phyloP scores from a whole-genome alignment of 2,329 filamentous ascomycete genomes.

The Graphilbum sp. region DNA sequence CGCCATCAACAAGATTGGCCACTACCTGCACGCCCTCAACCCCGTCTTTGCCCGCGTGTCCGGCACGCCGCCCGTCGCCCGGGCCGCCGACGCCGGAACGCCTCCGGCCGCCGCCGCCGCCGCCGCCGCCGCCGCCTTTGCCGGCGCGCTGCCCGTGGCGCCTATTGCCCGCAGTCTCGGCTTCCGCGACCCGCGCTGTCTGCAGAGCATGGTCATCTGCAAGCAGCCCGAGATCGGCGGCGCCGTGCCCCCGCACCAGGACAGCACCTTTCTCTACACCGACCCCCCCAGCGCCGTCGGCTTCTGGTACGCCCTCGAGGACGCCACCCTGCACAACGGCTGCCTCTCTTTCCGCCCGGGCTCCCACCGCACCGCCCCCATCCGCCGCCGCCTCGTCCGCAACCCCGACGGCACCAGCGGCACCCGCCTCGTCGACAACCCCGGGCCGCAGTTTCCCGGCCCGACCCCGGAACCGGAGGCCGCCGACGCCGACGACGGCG shows the following conservation, averaged over 20 bases:
- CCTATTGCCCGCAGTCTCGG: slow-evolving; percentile 55
- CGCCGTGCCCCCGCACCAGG: slow-evolving; percentile 80
- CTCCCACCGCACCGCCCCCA: slow-evolving; percentile 54
- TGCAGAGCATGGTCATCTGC: slow-evolving; percentile 97
- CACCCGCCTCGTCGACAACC: slow-evolving; percentile 57
- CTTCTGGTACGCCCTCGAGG: slow-evolving; percentile 95
- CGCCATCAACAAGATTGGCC: slow-evolving; percentile 82
- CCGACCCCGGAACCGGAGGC: slow-evolving; percentile 24
- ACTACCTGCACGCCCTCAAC: slow-evolving; percentile 57
- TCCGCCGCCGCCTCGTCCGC: slow-evolving; percentile 62
- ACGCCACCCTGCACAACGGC: slow-evolving; percentile 73
- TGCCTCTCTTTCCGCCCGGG: slow-evolving; percentile 77
- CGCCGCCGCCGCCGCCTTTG: slow-evolving; percentile 28
- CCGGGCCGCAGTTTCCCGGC: slow-evolving; percentile 47
- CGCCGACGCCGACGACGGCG: slow-evolving; percentile 11
- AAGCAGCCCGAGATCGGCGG: slow-evolving; percentile 95
- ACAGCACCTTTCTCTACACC: slow-evolving; percentile 85
- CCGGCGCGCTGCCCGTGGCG: slow-evolving; percentile 25
- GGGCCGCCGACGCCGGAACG: slow-evolving; percentile 6
- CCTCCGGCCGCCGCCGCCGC: slow-evolving; percentile 17
- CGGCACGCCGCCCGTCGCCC: too few species aligned
- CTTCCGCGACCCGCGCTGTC: slow-evolving; percentile 56
- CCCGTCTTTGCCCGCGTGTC: slow-evolving; percentile 45
- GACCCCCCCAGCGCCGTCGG: slow-evolving; percentile 77
- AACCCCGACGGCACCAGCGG: slow-evolving; percentile 30